Evolutionary conservation across 1,284 basidiomycete genomes (phyloP), one percentile per base, ranked within the genome.

Genomic region (Pterulicium gracile): DNA sequence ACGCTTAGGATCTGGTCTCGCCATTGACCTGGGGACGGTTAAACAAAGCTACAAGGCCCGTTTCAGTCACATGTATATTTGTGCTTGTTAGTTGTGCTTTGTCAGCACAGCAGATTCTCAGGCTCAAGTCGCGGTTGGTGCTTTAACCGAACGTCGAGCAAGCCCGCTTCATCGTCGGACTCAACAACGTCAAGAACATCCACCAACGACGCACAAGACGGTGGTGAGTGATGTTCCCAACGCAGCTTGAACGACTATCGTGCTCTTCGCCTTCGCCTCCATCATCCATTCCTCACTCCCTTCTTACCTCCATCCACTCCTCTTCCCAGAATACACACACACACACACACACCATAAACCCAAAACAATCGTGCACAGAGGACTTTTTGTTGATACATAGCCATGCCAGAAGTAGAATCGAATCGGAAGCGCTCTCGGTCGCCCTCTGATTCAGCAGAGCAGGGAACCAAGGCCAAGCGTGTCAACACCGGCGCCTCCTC

Each of bases 361-460:
- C 57, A 59, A 61, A 61, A 60, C 61, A 61, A 64, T 70, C 27
- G 7, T 32, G 27, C 7, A 32, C n/a, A n/a, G 27, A 32, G n/a
- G 10, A 10, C n/a, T 7, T 32, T 32, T 32, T 32, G 27, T 68
- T 61, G 64, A 69, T 66, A 60, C 51, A 69, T 70, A 72, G 76
- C 72, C 63, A 85, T 84, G 80, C 77, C 80, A 82, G 83, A 82
- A 72, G 72, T 75, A 70, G 85, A 88, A 68, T 72, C 73, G 54
- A 85, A 70, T 61, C 81, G 86, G 66, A 88, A 89, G 67, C 79
- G 87, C 57, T 89, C 87, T 55, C 83, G 85, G 61, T 88, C 86
- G 48, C 81, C 85, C 49, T 88, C 85, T 57, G 85, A 88, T 67
- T 75, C 69, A 61, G 86, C 87, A 58, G 72, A 81, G 58, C 79